Evolutionary conservation across 371 early-diverging fungal genomes (phyloP).

Genomic region (Haplosporangium sp.): DNA sequence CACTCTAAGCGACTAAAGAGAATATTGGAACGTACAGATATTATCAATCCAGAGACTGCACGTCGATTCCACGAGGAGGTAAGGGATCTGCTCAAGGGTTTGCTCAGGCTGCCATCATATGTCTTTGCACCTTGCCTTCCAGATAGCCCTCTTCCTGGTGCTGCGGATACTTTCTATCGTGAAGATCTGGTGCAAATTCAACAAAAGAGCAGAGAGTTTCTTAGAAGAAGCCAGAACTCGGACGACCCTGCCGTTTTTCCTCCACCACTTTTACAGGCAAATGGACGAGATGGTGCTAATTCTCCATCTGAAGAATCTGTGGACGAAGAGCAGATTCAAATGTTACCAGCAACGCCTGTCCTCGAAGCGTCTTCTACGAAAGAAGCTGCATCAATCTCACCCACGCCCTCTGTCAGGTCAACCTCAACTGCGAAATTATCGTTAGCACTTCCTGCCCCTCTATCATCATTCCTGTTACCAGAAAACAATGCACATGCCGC

Average conservation of each 20-base stretch:
- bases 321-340: too few relatives aligned
- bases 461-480: constrained; percentile 25
- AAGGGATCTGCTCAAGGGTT: constrained; percentile 20
- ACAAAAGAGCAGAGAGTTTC: constrained; percentile 29
- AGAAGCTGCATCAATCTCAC: background rate
- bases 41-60: constrained; percentile 22
- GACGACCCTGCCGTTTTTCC: background rate
- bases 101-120: constrained; percentile 29
- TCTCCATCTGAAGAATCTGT: too few relatives aligned
- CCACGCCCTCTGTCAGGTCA: background rate
- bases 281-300: background rate
- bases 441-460: constrained; percentile 19
- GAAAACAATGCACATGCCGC: background rate
- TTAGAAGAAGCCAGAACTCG: constrained; percentile 10
- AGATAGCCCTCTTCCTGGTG: constrained; percentile 45
- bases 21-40: constrained; percentile 35
- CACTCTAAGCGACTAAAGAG: constrained; percentile 37
- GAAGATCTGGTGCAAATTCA: constrained; percentile 47
- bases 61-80: constrained; percentile 37
- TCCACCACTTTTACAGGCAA: background rate
- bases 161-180: constrained; percentile 42
- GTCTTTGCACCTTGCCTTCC: constrained; percentile 37
- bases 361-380: background rate
- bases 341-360: too few relatives aligned
- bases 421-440: constrained; percentile 1